A percentile compares a stretch with the other conserved stretches of the same genome.
These are phyloP conservation scores for Schizonepeta tenuifolia DNA, from an alignment of 257 asterid genomes.

Conservation along the genomic window DNA sequence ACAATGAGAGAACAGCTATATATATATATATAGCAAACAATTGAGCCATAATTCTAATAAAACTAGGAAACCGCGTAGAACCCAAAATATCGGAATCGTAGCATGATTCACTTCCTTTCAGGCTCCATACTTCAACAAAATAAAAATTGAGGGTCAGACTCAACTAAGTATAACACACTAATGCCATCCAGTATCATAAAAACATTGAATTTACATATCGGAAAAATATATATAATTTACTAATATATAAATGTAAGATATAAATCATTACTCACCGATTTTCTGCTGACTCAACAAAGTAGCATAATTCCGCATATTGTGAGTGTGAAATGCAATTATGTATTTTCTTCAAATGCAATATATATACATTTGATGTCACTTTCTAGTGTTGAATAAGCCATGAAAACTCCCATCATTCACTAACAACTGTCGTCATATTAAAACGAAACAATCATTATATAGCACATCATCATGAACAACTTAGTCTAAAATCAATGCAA, in stretches of 20 bases:
- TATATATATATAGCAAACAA: too few species aligned
- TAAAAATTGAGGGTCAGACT: too few species aligned
- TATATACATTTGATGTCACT: slow-evolving; percentile 27
- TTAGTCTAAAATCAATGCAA: slow-evolving; percentile 4
- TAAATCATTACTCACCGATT: slow-evolving; percentile 1
- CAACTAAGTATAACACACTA: too few species aligned
- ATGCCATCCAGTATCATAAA: too few species aligned
- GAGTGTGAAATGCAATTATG: slow-evolving; percentile 26
- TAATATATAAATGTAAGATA: too few species aligned
- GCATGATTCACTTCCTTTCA: too few species aligned
- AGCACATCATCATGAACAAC: slow-evolving; percentile 33
- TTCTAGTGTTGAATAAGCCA: slow-evolving; percentile 35
- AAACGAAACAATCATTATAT: slow-evolving; percentile 31
- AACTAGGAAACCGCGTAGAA: too few species aligned
- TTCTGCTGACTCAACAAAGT: slow-evolving; percentile 7
- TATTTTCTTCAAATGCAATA: neutral
- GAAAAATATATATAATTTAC: neutral
- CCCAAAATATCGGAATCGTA: too few species aligned
- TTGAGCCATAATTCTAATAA: too few species aligned
- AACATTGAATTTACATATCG: neutral
- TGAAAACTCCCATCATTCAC: slow-evolving; percentile 35
- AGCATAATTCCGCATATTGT: slow-evolving; percentile 14
- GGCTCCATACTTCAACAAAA: too few species aligned
- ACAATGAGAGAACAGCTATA: too few species aligned
- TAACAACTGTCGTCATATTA: slow-evolving; percentile 38